Percentiles rank a stretch among this genome's conserved stretches.
Evolutionary conservation across 805 yeast genomes (phyloP).

Genomic region (Teunomyces lycoperdinae): DNA sequence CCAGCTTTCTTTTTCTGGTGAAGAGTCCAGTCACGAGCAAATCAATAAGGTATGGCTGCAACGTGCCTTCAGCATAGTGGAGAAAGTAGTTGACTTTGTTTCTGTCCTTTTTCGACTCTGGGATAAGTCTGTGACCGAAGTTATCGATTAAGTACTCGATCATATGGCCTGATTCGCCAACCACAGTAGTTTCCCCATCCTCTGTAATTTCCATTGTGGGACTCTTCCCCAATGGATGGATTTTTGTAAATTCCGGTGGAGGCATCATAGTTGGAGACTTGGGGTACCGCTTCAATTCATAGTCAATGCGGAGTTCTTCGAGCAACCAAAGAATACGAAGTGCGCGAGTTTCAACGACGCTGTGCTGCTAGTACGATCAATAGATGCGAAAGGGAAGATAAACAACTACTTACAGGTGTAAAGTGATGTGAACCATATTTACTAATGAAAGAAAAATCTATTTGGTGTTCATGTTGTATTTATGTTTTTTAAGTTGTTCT

Average conservation of each 20-base stretch:
- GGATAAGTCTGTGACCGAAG: constrained; percentile 40
- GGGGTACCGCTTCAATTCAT: constrained; percentile 30
- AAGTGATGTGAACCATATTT: neutral
- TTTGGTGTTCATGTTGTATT: neutral
- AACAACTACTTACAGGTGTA: neutral
- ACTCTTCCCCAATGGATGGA: constrained; percentile 39
- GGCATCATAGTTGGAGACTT: constrained; percentile 25
- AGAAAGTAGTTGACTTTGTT: constrained; percentile 28
- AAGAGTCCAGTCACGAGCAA: constrained; percentile 28
- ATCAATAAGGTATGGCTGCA: constrained; percentile 22
- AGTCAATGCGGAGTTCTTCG: constrained; percentile 32
- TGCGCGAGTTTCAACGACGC: constrained; percentile 33
- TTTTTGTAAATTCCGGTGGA: constrained; percentile 27
- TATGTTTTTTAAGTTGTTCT: neutral
- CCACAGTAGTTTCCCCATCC: constrained; percentile 10
- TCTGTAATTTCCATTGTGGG: constrained; percentile 30
- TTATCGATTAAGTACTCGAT: constrained; percentile 48
- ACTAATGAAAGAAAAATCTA: neutral
- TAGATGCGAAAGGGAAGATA: neutral
- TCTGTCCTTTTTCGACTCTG: constrained; percentile 36
- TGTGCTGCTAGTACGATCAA: constrained; percentile 13
- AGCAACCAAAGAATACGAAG: constrained; percentile 38
- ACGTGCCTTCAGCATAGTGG: constrained; percentile 25
- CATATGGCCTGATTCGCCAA: constrained; percentile 63
- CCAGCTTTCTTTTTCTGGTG: constrained; percentile 31